Evolutionary conservation across 352 stramenopile species (phyloP).

Genomic region (Phytopythium helicoides): DNA sequence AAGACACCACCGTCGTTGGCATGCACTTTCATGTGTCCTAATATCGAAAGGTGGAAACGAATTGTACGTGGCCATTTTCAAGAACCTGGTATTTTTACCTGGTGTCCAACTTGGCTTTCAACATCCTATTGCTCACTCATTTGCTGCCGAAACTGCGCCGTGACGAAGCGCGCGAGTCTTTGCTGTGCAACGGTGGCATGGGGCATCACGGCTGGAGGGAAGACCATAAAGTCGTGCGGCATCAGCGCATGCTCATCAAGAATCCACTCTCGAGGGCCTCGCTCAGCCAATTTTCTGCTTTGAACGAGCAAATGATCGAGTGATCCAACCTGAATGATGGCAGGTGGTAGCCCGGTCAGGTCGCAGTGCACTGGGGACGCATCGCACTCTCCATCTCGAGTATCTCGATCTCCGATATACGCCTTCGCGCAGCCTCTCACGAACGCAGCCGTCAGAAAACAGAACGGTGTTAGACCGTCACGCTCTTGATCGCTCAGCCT

Average conservation of each 20-base stretch:
- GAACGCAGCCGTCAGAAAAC: slow-evolving; percentile 22
- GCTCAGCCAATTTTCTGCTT: slow-evolving; percentile 17
- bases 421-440: slow-evolving; percentile 5
- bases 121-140: too few species aligned
- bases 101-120: too few species aligned
- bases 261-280: slow-evolving; percentile 30
- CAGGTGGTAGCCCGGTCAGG: slow-evolving; percentile 24
- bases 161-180: slow-evolving; percentile 24
- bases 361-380: slow-evolving; percentile 33
- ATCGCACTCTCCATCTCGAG: slow-evolving; percentile 17
- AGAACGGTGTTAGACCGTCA: slow-evolving; percentile 13
- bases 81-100: too few species aligned
- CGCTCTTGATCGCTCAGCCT: not conserved
- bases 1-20: too few species aligned
- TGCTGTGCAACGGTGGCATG: slow-evolving; percentile 18
- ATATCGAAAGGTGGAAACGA: too few species aligned
- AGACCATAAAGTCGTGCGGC: slow-evolving; percentile 38
- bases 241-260: slow-evolving; percentile 33
- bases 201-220: slow-evolving; percentile 27
- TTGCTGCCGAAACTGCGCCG: slow-evolving; percentile 16
- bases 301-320: slow-evolving; percentile 32
- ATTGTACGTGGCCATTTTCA: too few species aligned
- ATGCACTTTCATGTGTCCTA: too few species aligned
- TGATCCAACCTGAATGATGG: slow-evolving; percentile 29
- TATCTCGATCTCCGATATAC: slow-evolving; percentile 18